Evolutionary conservation across 192 early-diverging fungal species (phyloP).

Genomic region (Polychytrium aggregatum): DNA sequence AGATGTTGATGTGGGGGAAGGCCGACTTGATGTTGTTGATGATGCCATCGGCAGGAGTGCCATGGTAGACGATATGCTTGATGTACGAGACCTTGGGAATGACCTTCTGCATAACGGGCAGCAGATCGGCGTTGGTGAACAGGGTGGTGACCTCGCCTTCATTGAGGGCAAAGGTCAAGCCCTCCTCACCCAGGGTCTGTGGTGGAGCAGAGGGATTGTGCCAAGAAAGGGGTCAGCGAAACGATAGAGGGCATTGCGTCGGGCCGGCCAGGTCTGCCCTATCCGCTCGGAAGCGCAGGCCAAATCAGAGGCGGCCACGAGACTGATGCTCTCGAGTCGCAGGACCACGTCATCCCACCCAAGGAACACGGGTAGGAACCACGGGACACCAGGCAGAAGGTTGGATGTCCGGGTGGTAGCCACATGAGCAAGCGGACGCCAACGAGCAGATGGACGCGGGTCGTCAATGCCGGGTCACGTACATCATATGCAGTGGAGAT

Average conservation of each 20-base stretch:
- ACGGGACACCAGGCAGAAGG: too few species aligned
- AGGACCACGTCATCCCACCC: too few species aligned
- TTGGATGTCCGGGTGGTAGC: too few species aligned
- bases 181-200: slow-evolving; percentile 75
- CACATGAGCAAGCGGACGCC: too few species aligned
- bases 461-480: too few species aligned
- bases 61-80: slow-evolving; percentile 60
- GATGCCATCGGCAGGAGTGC: slow-evolving; percentile 31
- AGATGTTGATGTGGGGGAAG: slow-evolving; percentile 20
- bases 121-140: slow-evolving; percentile 63
- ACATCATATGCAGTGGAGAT: slow-evolving; percentile 70
- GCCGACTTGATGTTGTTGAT: slow-evolving; percentile 21
- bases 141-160: slow-evolving; percentile 61
- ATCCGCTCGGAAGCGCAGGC: too few species aligned
- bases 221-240: not conserved
- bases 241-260: too few species aligned
- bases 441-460: too few species aligned
- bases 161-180: slow-evolving; percentile 72
- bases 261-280: too few species aligned
- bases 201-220: slow-evolving; percentile 32
- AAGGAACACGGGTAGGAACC: too few species aligned
- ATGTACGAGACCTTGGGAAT: slow-evolving; percentile 45
- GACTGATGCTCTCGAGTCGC: too few species aligned
- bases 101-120: slow-evolving; percentile 53
- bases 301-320: too few species aligned